Evolutionary conservation across 2,329 filamentous ascomycete species (phyloP), one percentile per base, ranked within the genome.

Genomic region (Colletotrichum chlorophyti): DNA sequence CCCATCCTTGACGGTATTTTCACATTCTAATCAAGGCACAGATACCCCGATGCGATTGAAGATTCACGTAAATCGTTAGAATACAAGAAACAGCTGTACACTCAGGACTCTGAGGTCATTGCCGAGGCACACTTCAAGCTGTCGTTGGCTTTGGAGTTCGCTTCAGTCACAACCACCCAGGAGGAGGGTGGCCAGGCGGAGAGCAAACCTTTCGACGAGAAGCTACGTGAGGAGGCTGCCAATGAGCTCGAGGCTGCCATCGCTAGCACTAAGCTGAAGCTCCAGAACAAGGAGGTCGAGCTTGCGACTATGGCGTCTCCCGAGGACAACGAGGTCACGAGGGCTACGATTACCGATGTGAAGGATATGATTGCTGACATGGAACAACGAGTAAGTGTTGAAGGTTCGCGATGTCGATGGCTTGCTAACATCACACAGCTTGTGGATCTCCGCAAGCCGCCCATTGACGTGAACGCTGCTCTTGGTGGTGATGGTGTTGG

Each of bases 121-220:
- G 94, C 95, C 37, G 95, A 99, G 78, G 94, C 91, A 14, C 93
- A 99, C 77, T 99, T 91, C 80, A 98, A 97, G 76, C 87, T 99
- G 23, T 97, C 94, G 0, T 84, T 99, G 14, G 95, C 95, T 0
- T 83, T 99, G 24, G 95, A 99, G 70, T 98, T 98, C 66, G 91
- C 91, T 4, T 95, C 92, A 0, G 86, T 95, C 41, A 91, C 88
- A 6, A 80, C 84, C 1, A 75, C 80, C 11, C 83, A 83, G 14
- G 81, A 83, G 40, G 76, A 79, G 50, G 73, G 69, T 19, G 76
- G 79, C 4, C 75, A 76, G n/a, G 72, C 72, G 11, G 73, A 74
- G 26, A 69, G 70, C 42, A 84, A 76, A 75, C 79, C 76, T 60
- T 79, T 93, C 53, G 89, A 93, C 69, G 87, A 91, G 72, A 78